Conservation (phyloP, 441 rosid species). For the Populus hybrid region DNA sequence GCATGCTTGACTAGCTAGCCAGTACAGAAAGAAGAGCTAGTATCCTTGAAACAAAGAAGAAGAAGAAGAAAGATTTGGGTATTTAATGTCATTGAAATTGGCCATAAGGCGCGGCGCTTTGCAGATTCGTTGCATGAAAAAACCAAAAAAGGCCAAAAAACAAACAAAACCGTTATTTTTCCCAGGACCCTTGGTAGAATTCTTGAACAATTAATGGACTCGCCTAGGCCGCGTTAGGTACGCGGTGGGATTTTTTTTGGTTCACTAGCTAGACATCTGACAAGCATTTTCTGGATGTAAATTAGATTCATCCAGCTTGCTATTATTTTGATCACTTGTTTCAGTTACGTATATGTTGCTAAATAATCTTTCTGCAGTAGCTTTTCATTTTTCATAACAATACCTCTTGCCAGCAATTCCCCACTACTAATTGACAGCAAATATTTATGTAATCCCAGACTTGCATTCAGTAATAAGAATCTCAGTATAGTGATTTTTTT, state of each 20-base stretch:
- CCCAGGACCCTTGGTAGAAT: neutral
- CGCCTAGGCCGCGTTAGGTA: neutral
- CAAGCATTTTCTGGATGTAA: neutral
- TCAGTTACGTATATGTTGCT: neutral
- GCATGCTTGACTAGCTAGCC: no score
- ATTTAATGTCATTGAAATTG: no score
- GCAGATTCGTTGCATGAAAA: no score
- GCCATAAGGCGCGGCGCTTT: no score
- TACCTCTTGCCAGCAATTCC: neutral
- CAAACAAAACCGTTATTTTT: neutral
- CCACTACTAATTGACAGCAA: neutral
- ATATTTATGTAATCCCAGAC: neutral
- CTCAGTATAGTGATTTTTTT: neutral
- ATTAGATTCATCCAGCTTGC: neutral
- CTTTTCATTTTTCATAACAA: neutral
- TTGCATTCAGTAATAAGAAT: neutral
- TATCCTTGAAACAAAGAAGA: no score
- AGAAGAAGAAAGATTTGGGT: no score
- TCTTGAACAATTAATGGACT: neutral
- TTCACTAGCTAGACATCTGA: neutral
- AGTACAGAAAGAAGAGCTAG: no score
- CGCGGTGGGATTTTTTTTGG: neutral
- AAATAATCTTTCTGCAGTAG: neutral
- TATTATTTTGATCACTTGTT: neutral
- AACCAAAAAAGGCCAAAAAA: no score